Evolutionary conservation across 192 early-diverging fungal species (phyloP).

Genomic region (Rhizoclosmatium globosum): DNA sequence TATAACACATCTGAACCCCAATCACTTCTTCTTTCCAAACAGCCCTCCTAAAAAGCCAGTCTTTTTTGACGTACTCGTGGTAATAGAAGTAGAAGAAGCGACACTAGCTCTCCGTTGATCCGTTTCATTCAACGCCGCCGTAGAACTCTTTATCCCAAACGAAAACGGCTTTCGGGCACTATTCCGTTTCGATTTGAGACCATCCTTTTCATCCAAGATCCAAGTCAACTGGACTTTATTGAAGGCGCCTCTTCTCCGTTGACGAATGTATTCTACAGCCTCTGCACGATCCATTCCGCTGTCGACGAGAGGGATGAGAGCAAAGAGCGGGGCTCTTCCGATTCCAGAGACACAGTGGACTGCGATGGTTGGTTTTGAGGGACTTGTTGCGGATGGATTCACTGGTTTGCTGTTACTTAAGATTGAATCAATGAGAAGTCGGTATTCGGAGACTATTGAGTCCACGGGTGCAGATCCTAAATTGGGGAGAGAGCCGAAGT

Average conservation of each 20-base stretch:
- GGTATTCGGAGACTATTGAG: slow-evolving; percentile 51
- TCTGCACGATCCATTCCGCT: slow-evolving; percentile 76
- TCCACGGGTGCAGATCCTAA: slow-evolving; percentile 61
- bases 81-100: background rate
- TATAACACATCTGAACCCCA: too few species aligned
- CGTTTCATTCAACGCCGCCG: too few species aligned
- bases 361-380: slow-evolving; percentile 31
- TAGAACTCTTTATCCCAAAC: background rate
- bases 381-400: slow-evolving; percentile 10
- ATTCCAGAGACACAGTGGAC: slow-evolving; percentile 65
- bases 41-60: background rate
- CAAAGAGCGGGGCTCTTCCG: slow-evolving; percentile 94
- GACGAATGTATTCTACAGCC: slow-evolving; percentile 73
- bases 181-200: slow-evolving; percentile 5
- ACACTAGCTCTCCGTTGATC: background rate
- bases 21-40: background rate
- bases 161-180: background rate
- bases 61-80: background rate
- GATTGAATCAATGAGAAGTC: slow-evolving; percentile 60
- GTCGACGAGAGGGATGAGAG: slow-evolving; percentile 78
- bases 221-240: slow-evolving; percentile 72
- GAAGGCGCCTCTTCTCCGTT: slow-evolving; percentile 73
- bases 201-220: slow-evolving; percentile 57
- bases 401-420: background rate
- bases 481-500: background rate